Base-by-base conservation (phyloP, 2,329 filamentous ascomycete species). In the Fusarium domesticum region DNA sequence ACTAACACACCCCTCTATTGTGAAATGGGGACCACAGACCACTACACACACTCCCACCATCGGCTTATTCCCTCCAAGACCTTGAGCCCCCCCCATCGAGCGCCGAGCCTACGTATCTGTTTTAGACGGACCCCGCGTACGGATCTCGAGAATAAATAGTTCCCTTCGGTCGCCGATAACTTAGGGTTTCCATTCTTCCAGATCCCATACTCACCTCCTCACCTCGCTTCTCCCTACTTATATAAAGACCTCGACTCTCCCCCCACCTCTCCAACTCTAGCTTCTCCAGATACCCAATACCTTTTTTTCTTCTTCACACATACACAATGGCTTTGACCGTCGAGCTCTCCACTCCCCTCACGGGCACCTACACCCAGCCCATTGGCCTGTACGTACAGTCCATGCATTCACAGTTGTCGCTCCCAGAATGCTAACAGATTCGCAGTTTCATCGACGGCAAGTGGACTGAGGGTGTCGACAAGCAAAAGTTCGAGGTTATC, bases 401-500 rank as follows among this genome's bases (percentile, higher is more conserved):
- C 28, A 32, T 35, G 6, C 17, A 44, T 33, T 18, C 39, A 3
- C 14, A 20, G 25, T 16, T 8, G 14, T n/a, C 10, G 5, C 19
- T 5, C 23, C 16, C 6, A 34, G 18, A 23, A 25, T 36, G 30
- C 60, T 64, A 54, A 66, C 49, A 35, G 23, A n/a, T 14, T 28
- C 6, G 18, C 61, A 89, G 85, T 50, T 93, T 89, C 79, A 93
- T 95, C 80, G 91, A 93, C 80, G 91, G 92, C 70, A 86, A 96
- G 71, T 96, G 85, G 73, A 81, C 95, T 54, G 68, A 70, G 62
- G 78, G 83, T 66, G 83, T 86, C 53, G 88, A 95, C 60, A 90
- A 90, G 74, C 85, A 89, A 80, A 90, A 85, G 57, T 93, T 96
- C 64, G 89, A 96, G 72, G 87, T 90, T 69, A 85, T 93, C 77